Base-by-base conservation (phyloP, 1,284 basidiomycete species). In the Pseudozyma tsukubaensis region DNA sequence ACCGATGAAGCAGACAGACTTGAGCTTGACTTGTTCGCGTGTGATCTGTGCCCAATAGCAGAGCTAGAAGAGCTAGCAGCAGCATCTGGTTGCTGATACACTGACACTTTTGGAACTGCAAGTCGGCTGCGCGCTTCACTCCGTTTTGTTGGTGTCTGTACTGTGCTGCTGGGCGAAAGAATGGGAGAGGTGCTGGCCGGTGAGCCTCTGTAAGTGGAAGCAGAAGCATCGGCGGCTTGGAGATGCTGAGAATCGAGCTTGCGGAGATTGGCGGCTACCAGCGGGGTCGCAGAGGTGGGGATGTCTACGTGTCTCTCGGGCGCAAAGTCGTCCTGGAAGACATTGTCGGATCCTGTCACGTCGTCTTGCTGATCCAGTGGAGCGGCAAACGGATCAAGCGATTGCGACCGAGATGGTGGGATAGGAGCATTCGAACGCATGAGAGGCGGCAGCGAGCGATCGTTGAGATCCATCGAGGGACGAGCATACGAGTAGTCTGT, bases 381-480 rank as follows among this genome's bases (percentile, higher is more conserved):
- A 3, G 18, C 56, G 16, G 62, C 59, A 34, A 62, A 48, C 1
- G 63, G 59, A 51, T 71, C 69, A 13, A 72, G 62, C 36, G 69
- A 72, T 35, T 66, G 58, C 9, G 69, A 72, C 7, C 69, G 36
- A 6, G 69, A 72, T 1, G 69, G 69, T 14, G 69, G 59, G n/a
- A 72, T 72, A 13, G 62, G 69, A 13, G 59, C 59, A 37, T 66
- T 54, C n/a, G 59, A 58, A 9, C 55, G 69, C 63, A 72, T 55
- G 34, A 72, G 24, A 14, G 69, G 69, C 14, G 69, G 69, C 19
- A 72, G 51, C 16, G 55, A 66, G 21, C 19, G 24, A 6, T 61
- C 58, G 12, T 3, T 6, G 3, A 44, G 35, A 21, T 59, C 57
- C n/a, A 35, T 21, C n/a, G 58, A 52, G 3, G 59, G 58, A 10